Conservation (phyloP, 202 grass and related monocot genomes). For the Panicum hallii region DNA sequence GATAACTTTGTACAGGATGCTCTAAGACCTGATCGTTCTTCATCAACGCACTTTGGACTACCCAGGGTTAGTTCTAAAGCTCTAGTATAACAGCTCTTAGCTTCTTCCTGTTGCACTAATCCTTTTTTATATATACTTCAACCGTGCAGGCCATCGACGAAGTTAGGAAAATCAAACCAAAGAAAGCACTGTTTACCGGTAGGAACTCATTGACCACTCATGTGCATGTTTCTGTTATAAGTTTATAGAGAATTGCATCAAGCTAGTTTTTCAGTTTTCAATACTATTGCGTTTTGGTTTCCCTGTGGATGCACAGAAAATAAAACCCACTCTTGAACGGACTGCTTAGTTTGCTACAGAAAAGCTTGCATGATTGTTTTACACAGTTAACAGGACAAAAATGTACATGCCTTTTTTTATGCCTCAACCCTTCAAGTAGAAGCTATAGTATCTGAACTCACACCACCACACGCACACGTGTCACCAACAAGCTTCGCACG, state of each 20-base stretch:
- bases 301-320: slow-evolving; percentile 1
- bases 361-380: slow-evolving; percentile 12
- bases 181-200: slow-evolving; percentile 93
- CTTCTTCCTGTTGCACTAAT: slow-evolving; percentile 26
- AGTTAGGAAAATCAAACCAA: slow-evolving; percentile 96
- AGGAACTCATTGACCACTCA: slow-evolving; percentile 33
- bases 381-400: slow-evolving; percentile 4
- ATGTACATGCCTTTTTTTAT: not conserved
- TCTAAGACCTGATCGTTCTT: slow-evolving; percentile 91
- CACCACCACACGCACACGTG: too few species aligned
- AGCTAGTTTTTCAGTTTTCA: slow-evolving; percentile 32
- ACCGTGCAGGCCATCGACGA: slow-evolving; percentile 77
- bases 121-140: slow-evolving; percentile 44
- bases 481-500: too few species aligned
- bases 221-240: slow-evolving; percentile 8
- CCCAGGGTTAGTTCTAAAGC: slow-evolving; percentile 62
- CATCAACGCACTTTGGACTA: slow-evolving; percentile 91
- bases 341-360: slow-evolving; percentile 29
- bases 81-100: not conserved
- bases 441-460: too few species aligned
- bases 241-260: slow-evolving; percentile 7
- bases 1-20: slow-evolving; percentile 70
- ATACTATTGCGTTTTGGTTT: slow-evolving; percentile 14
- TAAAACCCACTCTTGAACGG: slow-evolving; percentile 16
- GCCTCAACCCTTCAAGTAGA: too few species aligned